phyloP scores from a whole-genome alignment of 306 rosid genomes.

The Vachellia pachyceras region DNA sequence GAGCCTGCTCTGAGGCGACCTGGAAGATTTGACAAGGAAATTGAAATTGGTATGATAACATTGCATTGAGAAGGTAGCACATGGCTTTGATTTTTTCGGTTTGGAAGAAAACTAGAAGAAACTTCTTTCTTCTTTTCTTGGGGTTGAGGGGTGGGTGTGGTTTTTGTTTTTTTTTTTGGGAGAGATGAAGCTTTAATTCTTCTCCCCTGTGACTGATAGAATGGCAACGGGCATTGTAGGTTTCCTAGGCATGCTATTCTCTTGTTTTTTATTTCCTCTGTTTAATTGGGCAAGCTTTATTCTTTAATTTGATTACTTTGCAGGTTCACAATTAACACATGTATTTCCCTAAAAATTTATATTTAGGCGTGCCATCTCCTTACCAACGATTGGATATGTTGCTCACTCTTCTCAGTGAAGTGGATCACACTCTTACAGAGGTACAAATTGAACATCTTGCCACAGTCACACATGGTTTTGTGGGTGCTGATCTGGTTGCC shows the following conservation, averaged over 20 bases:
- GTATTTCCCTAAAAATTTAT: slow-evolving; percentile 46
- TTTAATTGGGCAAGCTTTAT: not conserved
- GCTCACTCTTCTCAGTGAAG: slow-evolving; percentile 4
- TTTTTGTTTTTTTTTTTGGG: not conserved
- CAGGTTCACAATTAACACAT: slow-evolving; percentile 22
- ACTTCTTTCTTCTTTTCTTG: not conserved
- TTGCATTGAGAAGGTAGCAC: not conserved
- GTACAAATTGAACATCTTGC: slow-evolving; percentile 79
- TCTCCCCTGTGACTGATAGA: not conserved
- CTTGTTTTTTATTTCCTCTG: not conserved
- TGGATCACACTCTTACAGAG: slow-evolving; percentile 70
- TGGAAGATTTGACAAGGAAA: slow-evolving; percentile 91
- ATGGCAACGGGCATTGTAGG: not conserved
- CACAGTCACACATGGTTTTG: slow-evolving; percentile 82
- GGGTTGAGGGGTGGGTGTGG: not conserved
- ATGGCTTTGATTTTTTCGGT: slow-evolving; percentile 4
- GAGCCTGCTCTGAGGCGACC: slow-evolving; percentile 95
- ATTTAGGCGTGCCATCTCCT: not conserved
- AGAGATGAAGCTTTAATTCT: not conserved
- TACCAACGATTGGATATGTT: not conserved
- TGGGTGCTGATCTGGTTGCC: slow-evolving; percentile 89
- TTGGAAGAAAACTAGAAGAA: not conserved
- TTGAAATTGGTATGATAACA: slow-evolving; percentile 75
- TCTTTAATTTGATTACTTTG: slow-evolving; percentile 28
- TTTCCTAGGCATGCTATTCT: not conserved